These are phyloP conservation scores for Yarrowia sp. DNA, from an alignment of 805 yeast genomes.

Conservation along the genomic window DNA sequence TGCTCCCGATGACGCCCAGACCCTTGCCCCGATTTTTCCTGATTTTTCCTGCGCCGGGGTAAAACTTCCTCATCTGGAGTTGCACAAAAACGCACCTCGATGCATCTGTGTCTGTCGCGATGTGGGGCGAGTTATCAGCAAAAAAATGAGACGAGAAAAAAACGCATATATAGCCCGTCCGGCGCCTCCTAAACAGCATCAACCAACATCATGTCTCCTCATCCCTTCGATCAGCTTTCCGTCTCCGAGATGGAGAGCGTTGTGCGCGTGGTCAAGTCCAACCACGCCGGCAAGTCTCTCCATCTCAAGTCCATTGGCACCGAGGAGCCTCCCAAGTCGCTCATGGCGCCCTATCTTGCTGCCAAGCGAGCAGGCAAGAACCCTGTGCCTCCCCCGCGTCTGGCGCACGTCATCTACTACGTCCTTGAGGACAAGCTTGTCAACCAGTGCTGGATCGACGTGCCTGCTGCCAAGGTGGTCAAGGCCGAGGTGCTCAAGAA, in stretches of 20 bases:
- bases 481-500: conserved; percentile 54
- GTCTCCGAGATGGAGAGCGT: conserved; percentile 37
- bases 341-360: conserved; percentile 63
- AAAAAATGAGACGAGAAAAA: no score
- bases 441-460: conserved; percentile 71
- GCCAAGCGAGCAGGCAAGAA: conserved; percentile 56
- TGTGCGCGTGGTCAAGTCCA: conserved; percentile 33
- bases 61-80: no score
- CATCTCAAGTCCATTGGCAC: conserved; percentile 38
- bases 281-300: conserved; percentile 35
- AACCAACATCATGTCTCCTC: conserved; percentile 29
- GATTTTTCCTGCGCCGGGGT: no score
- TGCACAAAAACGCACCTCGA: no score
- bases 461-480: conserved; percentile 58
- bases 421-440: conserved; percentile 48
- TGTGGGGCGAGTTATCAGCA: no score
- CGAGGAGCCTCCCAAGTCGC: conserved; percentile 73
- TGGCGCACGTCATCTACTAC: conserved; percentile 67
- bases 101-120: no score
- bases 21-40: no score
- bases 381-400: conserved; percentile 60
- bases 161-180: background rate
- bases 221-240: conserved; percentile 40
- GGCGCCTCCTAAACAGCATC: background rate
- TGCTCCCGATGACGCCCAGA: no score